Evolutionary conservation across 164 flowering plant genomes (phyloP).

Genomic region (Tetracentron sinense): DNA sequence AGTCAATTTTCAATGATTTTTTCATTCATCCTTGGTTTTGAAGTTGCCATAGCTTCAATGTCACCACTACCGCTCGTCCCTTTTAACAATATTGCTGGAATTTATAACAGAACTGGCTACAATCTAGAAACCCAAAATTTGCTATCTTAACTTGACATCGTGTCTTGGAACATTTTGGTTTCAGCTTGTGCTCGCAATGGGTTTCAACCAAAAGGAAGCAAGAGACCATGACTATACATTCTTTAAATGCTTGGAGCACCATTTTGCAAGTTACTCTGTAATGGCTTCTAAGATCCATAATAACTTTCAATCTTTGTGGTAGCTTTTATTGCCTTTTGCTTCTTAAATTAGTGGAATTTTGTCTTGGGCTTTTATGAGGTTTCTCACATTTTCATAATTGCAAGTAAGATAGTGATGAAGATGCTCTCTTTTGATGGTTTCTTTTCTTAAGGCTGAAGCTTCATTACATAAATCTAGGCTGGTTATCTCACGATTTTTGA

Average conservation of each 20-base stretch:
- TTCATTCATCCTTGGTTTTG: no score
- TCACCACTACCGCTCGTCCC: no score
- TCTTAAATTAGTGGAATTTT: not conserved
- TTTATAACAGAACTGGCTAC: no score
- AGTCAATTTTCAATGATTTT: no score
- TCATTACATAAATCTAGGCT: not conserved
- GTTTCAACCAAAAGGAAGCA: conserved; percentile 9
- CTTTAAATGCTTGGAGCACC: conserved; percentile 28
- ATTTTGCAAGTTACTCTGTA: conserved; percentile 25
- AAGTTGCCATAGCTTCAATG: no score
- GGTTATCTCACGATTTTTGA: not conserved
- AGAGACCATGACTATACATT: conserved; percentile 16
- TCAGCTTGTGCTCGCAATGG: no score
- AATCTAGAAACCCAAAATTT: no score
- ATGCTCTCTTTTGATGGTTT: not conserved
- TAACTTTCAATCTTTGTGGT: conserved; percentile 4
- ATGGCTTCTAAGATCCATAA: conserved; percentile 18
- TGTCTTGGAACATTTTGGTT: no score
- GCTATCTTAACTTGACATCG: no score
- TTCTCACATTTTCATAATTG: conserved; percentile 1
- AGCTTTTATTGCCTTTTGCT: conserved; percentile 4
- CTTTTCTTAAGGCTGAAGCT: conserved; percentile 21
- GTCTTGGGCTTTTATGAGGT: not conserved
- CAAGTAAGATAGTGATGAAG: conserved; percentile 3
- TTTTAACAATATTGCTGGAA: no score